Conservation (phyloP, 306 rosid genomes). For the Begonia fuchsioides region DNA sequence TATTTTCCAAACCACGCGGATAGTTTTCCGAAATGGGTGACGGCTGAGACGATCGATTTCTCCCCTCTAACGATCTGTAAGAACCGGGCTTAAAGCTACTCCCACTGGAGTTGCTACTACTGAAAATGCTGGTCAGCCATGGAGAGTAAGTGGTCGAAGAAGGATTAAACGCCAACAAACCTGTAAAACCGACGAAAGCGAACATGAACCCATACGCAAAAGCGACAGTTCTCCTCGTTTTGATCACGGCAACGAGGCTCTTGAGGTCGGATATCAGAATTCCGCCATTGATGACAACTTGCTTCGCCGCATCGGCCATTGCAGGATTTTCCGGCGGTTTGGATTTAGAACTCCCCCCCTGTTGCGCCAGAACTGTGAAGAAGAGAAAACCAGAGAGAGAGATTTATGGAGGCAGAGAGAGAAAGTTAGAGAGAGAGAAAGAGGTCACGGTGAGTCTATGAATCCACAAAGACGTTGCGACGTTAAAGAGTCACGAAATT, state of each 20-base stretch:
- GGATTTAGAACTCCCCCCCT: neutral
- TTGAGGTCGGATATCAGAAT: conserved; percentile 37
- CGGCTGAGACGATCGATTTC: conserved; percentile 11
- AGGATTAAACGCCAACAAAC: conserved; percentile 55
- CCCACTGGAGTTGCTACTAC: neutral
- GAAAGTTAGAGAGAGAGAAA: conserved; percentile 1
- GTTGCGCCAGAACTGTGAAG: neutral
- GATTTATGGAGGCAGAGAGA: neutral
- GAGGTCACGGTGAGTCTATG: neutral
- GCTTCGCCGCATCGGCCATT: conserved; percentile 74
- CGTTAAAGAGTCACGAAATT: conserved; percentile 8
- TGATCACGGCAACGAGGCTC: conserved; percentile 40
- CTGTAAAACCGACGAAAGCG: conserved; percentile 50
- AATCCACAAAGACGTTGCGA: conserved; percentile 10
- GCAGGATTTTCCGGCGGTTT: neutral
- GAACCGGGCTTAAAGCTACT: neutral
- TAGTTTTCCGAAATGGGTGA: conserved; percentile 7
- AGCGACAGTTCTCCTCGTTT: conserved; percentile 42
- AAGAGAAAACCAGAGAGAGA: neutral
- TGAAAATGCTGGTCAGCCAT: conserved; percentile 41
- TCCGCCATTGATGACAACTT: conserved; percentile 26
- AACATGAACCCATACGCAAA: conserved; percentile 53
- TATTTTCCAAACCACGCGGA: conserved; percentile 1
- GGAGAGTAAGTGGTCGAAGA: conserved; percentile 45
- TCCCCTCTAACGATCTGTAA: conserved; percentile 17